Evolutionary conservation across 257 asterid species (phyloP), one percentile per base, ranked within the genome.

Genomic region (Nicotiana attenuata): DNA sequence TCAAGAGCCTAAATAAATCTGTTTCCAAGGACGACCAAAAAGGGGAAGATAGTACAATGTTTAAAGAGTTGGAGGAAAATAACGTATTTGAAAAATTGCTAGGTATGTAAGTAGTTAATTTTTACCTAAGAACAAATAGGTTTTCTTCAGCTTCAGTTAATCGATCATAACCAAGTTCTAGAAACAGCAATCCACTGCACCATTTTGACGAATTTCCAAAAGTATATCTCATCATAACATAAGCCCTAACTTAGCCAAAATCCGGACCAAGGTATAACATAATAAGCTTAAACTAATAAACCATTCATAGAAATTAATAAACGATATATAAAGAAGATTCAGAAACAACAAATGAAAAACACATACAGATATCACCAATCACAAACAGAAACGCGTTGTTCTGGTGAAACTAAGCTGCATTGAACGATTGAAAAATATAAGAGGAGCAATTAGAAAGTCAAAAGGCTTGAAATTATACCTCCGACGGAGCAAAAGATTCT

Each of bases 401-500:
- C 77, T 69, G 56, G 77, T 38, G 29, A 69, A 69, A 41, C 31
- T 19, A 69, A 38, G 31, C 22, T 11, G 57, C 57, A 11, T 38
- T 68, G 50, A 26, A 67, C 17, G 29, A 35, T 3, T 35, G 28
- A 35, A 35, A 0, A 66, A 17, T 33, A 66, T 33, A 66, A 33
- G 8, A 19, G 33, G 2, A 68, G 29, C 2, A 38, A 38, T 20
- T 69, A 59, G 60, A 19, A 80, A 45, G 82, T 80, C 6, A 33
- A 79, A 79, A 38, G 9, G 38, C 60, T 8, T 3, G 24, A 35
- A 56, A 41, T 4, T 13, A 38, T 80, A 80, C 83, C 83, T 80
- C 77, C 77, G 7, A 47, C 52, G 3, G 83, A 80, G 60, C 77
- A 80, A 52, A 14, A 65, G 77, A 65, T 29, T 80, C 50, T 80